Evolutionary conservation across 1,139 yeast species (phyloP).

Genomic region (Blastobotrys ciferrii): DNA sequence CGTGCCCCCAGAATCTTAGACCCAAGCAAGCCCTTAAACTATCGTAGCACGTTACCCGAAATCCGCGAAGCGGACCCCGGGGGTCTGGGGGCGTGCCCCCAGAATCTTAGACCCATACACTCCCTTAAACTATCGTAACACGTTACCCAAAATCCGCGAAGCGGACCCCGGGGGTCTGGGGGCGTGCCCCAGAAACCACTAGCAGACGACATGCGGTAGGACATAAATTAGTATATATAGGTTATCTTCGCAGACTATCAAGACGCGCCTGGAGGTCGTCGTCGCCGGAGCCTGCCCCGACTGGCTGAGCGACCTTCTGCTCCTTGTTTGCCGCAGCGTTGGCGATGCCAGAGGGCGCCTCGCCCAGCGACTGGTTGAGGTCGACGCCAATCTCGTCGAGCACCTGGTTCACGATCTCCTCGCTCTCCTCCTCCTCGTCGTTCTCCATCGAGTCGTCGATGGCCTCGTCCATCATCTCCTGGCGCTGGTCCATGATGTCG

Average conservation of each 20-base stretch:
- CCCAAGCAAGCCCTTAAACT: too few relatives aligned
- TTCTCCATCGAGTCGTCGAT: constrained; percentile 93
- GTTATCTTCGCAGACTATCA: constrained; percentile 67
- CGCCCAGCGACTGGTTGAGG: constrained; percentile 62
- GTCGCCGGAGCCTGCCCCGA: constrained; percentile 53
- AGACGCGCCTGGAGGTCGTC: constrained; percentile 89
- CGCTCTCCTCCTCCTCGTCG: constrained; percentile 84
- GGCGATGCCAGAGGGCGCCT: constrained; percentile 58
- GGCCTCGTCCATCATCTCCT: constrained; percentile 98
- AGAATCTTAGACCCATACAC: too few relatives aligned
- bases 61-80: too few relatives aligned
- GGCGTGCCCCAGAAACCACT: too few relatives aligned
- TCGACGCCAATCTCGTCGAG: constrained; percentile 96
- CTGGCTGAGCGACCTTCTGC: constrained; percentile 50
- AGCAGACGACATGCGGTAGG: too few relatives aligned
- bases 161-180: too few relatives aligned
- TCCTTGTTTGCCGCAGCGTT: constrained; percentile 35
- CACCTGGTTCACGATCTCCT: constrained; percentile 87
- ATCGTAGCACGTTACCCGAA: too few relatives aligned
- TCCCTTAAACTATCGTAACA: too few relatives aligned
- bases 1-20: too few relatives aligned
- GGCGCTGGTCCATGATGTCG: constrained; percentile 97
- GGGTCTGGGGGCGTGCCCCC: too few relatives aligned
- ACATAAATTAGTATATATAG: constrained; percentile 2
- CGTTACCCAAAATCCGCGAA: too few relatives aligned